Conservation (phyloP, 306 rosid genomes). For the Betula pendula region DNA sequence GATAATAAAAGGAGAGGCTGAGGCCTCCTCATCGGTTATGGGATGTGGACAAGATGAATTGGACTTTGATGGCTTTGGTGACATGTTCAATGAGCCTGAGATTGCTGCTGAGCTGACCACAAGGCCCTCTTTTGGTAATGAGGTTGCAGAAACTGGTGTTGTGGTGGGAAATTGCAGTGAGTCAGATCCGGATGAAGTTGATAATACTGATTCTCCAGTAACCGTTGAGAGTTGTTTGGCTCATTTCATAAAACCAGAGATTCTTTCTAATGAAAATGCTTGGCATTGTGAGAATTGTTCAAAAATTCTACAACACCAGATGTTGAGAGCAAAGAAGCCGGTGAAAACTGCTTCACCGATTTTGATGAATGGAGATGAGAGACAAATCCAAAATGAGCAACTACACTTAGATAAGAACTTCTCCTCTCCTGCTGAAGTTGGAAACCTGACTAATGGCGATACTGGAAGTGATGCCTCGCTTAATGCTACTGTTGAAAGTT, state of each 20-base stretch:
- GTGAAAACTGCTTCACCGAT: conserved; percentile 30
- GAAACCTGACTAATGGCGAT: conserved; percentile 42
- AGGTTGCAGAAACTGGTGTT: conserved; percentile 49
- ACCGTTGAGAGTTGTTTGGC: conserved; percentile 90
- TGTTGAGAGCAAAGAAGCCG: conserved; percentile 41
- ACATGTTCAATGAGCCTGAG: conserved; percentile 85
- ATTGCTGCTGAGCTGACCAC: conserved; percentile 60
- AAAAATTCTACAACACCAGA: conserved; percentile 48
- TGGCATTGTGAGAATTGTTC: conserved; percentile 95
- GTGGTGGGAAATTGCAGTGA: conserved; percentile 55
- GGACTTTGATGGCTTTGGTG: conserved; percentile 80
- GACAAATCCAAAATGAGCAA: conserved; percentile 37
- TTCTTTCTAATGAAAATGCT: conserved; percentile 83
- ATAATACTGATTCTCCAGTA: conserved; percentile 79
- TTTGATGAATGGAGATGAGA: conserved; percentile 40
- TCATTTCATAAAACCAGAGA: conserved; percentile 87
- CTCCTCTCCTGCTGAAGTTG: conserved; percentile 34
- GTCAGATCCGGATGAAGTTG: conserved; percentile 98
- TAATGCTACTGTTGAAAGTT: conserved; percentile 35
- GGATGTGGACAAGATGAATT: conserved; percentile 59
- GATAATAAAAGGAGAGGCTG: conserved; percentile 46
- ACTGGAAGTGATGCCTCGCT: conserved; percentile 22
- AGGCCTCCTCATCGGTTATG: conserved; percentile 54
- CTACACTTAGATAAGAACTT: conserved; percentile 23
- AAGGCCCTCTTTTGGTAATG: conserved; percentile 56